Base-by-base conservation (phyloP, 176 grass and related monocot species). In the Oryza meyeriana region DNA sequence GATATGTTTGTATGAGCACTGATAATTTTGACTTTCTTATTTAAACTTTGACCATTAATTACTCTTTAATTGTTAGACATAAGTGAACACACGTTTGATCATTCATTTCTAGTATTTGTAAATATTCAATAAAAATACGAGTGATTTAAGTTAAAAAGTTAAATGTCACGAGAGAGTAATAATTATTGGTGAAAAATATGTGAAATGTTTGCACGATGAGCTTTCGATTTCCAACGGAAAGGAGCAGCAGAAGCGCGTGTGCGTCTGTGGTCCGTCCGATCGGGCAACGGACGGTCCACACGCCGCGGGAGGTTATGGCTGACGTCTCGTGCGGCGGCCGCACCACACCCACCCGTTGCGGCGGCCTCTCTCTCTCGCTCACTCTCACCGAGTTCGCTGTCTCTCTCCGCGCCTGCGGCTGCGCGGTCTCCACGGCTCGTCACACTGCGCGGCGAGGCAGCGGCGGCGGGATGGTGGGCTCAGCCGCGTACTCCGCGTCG, bases 391-490 rank as follows among this genome's bases (percentile, higher is more conserved):
- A 24, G 25, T 61, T 17, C 62, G 14, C 62, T 65, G 33, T 65
- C 35, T n/a, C 29, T 14, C 29, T n/a, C 26, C 12, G 42, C 65
- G 16, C 8, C 18, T n/a, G 45, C 45, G 45, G 24, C 40, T 40
- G 61, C 50, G 34, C 45, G 20, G 24, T 16, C 63, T 70, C 40
- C 77, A 20, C 87, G 71, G 69, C 69, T 57, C 80, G 74, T 78
- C 27, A 25, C 17, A 52, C 17, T 6, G 50, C 4, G 20, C 18
- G 52, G 52, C 52, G 52, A 24, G 52, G 22, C 8, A 7, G 20
- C 64, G 40, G 20, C 75, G 66, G 52, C 41, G 74, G 27, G 16
- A 86, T 82, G 88, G 88, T 59, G 66, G 83, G 88, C 42, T 85
- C 78, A 22, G 73, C 83, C 12, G 59, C 88, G 24, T 82, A 65